Evolutionary conservation across 1,284 basidiomycete genomes (phyloP).

Genomic region (Peniophora sp.): DNA sequence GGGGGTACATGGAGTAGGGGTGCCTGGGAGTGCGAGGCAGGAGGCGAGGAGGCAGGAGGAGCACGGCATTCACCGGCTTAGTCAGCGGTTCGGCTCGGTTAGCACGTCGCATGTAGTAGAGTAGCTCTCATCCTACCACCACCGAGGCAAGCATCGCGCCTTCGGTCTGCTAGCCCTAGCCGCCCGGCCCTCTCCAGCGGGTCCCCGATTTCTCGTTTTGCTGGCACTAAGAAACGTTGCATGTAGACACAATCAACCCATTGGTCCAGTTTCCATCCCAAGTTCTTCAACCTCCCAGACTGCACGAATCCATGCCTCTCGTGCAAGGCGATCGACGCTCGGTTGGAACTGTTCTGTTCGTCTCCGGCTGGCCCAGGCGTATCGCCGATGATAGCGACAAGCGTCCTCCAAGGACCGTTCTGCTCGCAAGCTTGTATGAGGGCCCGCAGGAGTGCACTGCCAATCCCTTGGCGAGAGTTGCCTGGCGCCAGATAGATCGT

Average conservation of each 20-base stretch:
- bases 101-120: no score
- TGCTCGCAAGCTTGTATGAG: not conserved
- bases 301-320: not conserved
- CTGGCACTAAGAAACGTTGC: not conserved
- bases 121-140: no score
- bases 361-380: not conserved
- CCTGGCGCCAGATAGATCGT: not conserved
- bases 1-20: no score
- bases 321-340: not conserved
- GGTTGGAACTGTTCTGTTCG: not conserved
- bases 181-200: no score
- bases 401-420: not conserved
- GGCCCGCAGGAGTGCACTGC: not conserved
- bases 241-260: not conserved
- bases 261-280: not conserved
- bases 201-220: no score
- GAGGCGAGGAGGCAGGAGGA: no score
- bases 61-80: no score
- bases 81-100: no score
- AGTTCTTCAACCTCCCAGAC: not conserved
- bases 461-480: not conserved
- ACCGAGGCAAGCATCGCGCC: no score
- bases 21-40: no score
- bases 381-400: not conserved
- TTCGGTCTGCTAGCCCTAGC: no score